Base-by-base conservation (phyloP, 2,329 filamentous ascomycete species). In the Orbilia ellipsospora region DNA sequence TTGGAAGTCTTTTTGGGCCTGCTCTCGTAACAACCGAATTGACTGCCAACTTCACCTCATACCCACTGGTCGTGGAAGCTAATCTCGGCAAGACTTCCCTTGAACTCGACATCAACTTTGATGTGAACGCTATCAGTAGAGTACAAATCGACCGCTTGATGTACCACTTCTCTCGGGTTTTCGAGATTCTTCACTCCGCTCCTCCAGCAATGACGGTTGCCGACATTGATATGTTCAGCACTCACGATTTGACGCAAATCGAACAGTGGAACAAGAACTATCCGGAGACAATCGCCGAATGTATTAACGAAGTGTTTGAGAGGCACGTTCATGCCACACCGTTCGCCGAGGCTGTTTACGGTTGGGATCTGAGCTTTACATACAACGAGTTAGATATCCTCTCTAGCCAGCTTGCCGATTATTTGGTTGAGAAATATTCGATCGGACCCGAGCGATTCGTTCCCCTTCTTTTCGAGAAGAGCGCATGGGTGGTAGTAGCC, bases 401-500 rank as follows among this genome's bases (percentile, higher is more conserved):
- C 6, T 64, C 61, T 1, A 42, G 16, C 36, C 48, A 44, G n/a
- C 50, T 64, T 44, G 61, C 61, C 20, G 48, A 44, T 6, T 28
- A 64, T 64, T 28, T 64, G 16, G 50, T 44, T 23, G 18, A 44
- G n/a, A 61, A 50, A 28, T 63, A 52, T 8, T 42, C 26, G 1
- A 44, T 64, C 42, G 61, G 48, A 23, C 15, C 61, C 15, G 61
- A 45, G 15, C 4, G 12, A 12, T 64, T 55, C 16, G 61, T 64
- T 10, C 48, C 50, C 13, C 16, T 86, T n/a, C 85, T 84, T 77
- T 86, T 86, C 70, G 84, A 86, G 77, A 86, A 86, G 78, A 85
- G 84, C 31, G 81, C 80, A 77, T 85, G 84, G 84, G 83, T 85
- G 3, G 80, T 83, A 6, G 81, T 86, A 20, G 83, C 83, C 0